Base-by-base conservation (phyloP, 306 rosid genomes). In the Boehmeria nivea region DNA sequence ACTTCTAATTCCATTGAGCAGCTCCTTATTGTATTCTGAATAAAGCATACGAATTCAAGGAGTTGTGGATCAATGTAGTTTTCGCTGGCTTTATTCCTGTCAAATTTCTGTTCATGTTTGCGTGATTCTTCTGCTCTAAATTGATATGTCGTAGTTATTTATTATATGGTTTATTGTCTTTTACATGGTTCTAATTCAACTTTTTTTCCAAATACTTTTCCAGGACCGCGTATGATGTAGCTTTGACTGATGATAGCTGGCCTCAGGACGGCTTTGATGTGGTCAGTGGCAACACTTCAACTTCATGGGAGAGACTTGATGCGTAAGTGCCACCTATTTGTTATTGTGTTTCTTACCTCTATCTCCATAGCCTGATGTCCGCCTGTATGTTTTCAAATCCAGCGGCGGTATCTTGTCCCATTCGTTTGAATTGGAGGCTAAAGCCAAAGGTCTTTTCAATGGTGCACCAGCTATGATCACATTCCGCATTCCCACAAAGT, bases 251-350 rank as follows among this genome's bases (percentile, higher is more conserved):
- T 39, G 93, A 79, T 67, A 84, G 63, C 74, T 91, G 99, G 99
- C 81, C 93, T 42, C 74, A 23, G 54, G 93, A 82, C 23, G 13
- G 61, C 43, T 91, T 91, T 72, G 73, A 71, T 22, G 9, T 77
- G 51, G 63, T 84, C 76, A 81, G 74, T 9, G 96, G 99, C 18
- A 88, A 77, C 72, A 67, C 73, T 57, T 70, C 96, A 47, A 87
- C 72, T 67, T 78, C 95, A 46, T 91, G 99, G 99, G 99, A 91
- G 68, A 91, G 81, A 71, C 93, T 91, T 65, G 96, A 91, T 63
- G 96, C 81, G 99, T 91, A 77, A 82, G 95, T 85, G 45, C 37
- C 28, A 2, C 20, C 54, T 10, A 34, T 37, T 40, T 8, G 45
- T 31, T 48, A 28, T 28, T 20, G 12, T 16, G 19, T 66, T 72